Percentiles rank a stretch among this genome's conserved stretches.
These are phyloP conservation scores for Penicillium parvum DNA, from an alignment of 495 filamentous ascomycete genomes.

Conservation along the genomic window DNA sequence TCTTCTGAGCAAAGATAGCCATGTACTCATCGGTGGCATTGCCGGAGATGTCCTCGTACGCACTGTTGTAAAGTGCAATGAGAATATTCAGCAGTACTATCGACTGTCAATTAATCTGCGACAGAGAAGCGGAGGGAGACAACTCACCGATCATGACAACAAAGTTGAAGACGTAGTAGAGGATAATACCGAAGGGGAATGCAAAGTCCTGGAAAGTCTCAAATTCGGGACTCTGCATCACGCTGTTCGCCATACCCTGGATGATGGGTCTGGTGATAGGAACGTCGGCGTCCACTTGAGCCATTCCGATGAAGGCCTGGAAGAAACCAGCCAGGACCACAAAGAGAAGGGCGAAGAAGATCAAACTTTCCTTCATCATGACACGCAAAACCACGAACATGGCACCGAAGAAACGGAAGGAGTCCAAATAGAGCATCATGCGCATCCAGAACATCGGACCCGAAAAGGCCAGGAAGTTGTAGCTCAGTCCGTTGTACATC, in stretches of 20 bases:
- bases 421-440: slow-evolving; percentile 87
- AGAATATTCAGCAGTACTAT: slow-evolving; percentile 83
- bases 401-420: slow-evolving; percentile 91
- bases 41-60: slow-evolving; percentile 92
- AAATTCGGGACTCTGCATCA: slow-evolving; percentile 91
- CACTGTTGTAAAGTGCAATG: slow-evolving; percentile 93
- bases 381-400: slow-evolving; percentile 97
- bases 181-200: slow-evolving; percentile 76
- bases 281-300: slow-evolving; percentile 67
- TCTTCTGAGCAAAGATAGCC: slow-evolving; percentile 84
- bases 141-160: slow-evolving; percentile 75
- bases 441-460: slow-evolving; percentile 98
- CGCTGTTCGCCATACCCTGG: slow-evolving; percentile 81
- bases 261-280: slow-evolving; percentile 68
- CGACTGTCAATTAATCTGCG: slow-evolving; percentile 16
- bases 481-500: slow-evolving; percentile 72
- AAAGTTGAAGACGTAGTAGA: slow-evolving; percentile 96
- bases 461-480: slow-evolving; percentile 87
- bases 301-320: slow-evolving; percentile 93
- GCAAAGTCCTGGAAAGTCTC: slow-evolving; percentile 75
- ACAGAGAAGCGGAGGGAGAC: background rate
- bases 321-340: slow-evolving; percentile 87
- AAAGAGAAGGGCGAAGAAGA: slow-evolving; percentile 91
- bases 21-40: slow-evolving; percentile 95
- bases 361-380: slow-evolving; percentile 98